Base-by-base conservation (phyloP, 2,329 filamentous ascomycete species). In the Ciborinia camelliae region DNA sequence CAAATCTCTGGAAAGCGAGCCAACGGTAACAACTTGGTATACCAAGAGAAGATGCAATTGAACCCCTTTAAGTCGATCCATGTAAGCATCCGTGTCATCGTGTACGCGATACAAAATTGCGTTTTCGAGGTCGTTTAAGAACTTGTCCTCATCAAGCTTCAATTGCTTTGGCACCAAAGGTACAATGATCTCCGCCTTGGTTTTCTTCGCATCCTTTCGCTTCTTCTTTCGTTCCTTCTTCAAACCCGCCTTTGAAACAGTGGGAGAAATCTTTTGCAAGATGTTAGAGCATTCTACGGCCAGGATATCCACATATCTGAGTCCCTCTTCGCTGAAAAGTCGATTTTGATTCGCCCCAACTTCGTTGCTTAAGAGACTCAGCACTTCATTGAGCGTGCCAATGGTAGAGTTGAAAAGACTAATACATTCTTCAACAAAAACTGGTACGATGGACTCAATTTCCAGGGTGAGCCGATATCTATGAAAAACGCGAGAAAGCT, bases 31-130 rank as follows among this genome's bases (percentile, higher is more conserved):
- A 41, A 72, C 69, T 37, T 71, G 70, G 39, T 64, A 67, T 6
- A 73, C 65, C 15, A 73, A 61, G 23, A 73, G 64, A 57, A 72
- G 65, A 66, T 69, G 66, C 18, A 70, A 65, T 48, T 72, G 71
- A 26, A 72, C 32, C 14, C 71, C 63, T 48, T 69, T 64, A 20
- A 73, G 61, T 26, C 68, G 55, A 18, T 63, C 57, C 41, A 68
- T 65, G 28, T 55, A 64, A 9, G 55, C 55, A 9, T 64, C 32
- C 2, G 68, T 39, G 3, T 45, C 51, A 28, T 32, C 18, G 4
- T 45, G 23, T 14, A 53, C 61, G 5, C 50, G 23, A 43, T n/a
- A 55, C 69, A 67, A 71, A 28, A 65, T 63, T n/a, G 62, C 51
- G 18, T 63, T 66, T 48, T 72, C 70, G 28, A 72, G 43, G 15